These are phyloP conservation scores for Kodamaea neixiangensis DNA, from an alignment of 805 yeast genomes.

Conservation along the genomic window DNA sequence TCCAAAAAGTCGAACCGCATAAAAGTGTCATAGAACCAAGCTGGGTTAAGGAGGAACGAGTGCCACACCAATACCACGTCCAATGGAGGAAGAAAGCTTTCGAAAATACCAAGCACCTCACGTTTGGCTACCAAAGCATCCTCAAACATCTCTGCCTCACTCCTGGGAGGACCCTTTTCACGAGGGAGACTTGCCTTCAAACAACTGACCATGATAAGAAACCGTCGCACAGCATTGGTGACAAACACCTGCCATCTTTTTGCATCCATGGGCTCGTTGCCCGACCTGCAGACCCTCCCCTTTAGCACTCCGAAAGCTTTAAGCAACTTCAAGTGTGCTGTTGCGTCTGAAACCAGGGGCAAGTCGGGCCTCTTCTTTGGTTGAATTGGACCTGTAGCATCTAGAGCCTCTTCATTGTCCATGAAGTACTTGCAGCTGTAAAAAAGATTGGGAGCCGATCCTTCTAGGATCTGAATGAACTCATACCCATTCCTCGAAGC, in stretches of 20 bases:
- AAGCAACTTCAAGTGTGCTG: constrained; percentile 25
- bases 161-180: not conserved
- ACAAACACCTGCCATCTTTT: constrained; percentile 26
- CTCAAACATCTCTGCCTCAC: not conserved
- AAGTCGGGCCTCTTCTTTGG: not conserved
- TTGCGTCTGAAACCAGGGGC: constrained; percentile 20
- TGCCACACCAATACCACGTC: constrained; percentile 29
- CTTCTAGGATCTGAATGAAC: not conserved
- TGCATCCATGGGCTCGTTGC: constrained; percentile 7
- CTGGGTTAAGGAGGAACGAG: constrained; percentile 22
- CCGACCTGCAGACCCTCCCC: constrained; percentile 16
- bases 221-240: constrained; percentile 24
- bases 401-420: not conserved
- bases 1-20: constrained; percentile 17
- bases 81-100: constrained; percentile 21
- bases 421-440: not conserved
- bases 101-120: not conserved
- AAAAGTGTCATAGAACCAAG: constrained; percentile 17
- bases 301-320: constrained; percentile 23
- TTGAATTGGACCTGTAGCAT: not conserved
- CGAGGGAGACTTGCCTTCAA: constrained; percentile 6
- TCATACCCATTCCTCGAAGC: not conserved
- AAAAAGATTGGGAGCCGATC: not conserved
- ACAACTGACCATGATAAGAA: constrained; percentile 22
- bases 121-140: not conserved